Conservation (phyloP, 192 early-diverging fungal genomes). For the Entophlyctis helioformis region DNA sequence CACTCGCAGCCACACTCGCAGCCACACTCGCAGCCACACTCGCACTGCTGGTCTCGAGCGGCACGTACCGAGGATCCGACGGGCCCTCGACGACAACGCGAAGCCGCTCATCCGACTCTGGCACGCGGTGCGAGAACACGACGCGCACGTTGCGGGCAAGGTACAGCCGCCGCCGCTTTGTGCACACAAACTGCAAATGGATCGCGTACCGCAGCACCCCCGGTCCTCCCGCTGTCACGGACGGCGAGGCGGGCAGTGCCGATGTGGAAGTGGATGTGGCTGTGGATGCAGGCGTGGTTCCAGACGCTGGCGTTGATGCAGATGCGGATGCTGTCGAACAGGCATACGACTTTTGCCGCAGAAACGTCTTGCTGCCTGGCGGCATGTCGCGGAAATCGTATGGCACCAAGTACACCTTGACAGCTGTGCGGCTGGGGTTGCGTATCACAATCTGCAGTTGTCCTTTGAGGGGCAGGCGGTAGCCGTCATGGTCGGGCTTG, state of each 20-base stretch:
- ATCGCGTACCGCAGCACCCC: conserved; percentile 57
- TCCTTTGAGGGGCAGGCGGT: conserved; percentile 57
- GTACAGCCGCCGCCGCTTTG: conserved; percentile 42
- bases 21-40: too few species aligned
- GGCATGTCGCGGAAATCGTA: conserved; percentile 75
- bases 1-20: too few species aligned
- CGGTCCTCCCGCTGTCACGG: neutral
- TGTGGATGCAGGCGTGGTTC: too few species aligned
- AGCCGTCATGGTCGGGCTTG: conserved; percentile 33
- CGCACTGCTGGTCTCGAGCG: neutral
- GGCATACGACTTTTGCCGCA: conserved; percentile 64
- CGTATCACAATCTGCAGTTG: conserved; percentile 73
- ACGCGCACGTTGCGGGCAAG: conserved; percentile 55
- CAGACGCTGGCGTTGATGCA: neutral
- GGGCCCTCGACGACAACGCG: conserved; percentile 52
- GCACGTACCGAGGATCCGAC: conserved; percentile 28
- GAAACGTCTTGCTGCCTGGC: conserved; percentile 55
- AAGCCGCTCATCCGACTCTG: conserved; percentile 54
- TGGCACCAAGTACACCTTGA: conserved; percentile 68
- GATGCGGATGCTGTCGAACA: neutral
- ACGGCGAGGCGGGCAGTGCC: neutral
- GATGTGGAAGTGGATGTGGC: neutral
- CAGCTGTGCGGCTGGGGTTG: conserved; percentile 61
- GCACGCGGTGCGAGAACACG: conserved; percentile 56
- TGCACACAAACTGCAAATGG: conserved; percentile 59